Evolutionary conservation across 2,329 filamentous ascomycete genomes (phyloP).

Genomic region (Graphiopsis chlorocephala): DNA sequence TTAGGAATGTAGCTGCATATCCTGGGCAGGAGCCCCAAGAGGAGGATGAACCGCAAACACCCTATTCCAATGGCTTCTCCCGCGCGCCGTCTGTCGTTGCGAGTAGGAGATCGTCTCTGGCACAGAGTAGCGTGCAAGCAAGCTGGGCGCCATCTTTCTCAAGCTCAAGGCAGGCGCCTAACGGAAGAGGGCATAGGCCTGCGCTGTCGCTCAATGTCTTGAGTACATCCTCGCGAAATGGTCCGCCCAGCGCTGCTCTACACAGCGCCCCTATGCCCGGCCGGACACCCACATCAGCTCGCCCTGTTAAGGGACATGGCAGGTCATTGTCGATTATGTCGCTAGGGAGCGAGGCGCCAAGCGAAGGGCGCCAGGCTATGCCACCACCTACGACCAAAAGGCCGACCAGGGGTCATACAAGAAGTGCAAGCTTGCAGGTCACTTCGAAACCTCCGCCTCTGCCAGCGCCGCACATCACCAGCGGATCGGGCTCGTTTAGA

Average conservation of each 20-base stretch:
- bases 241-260: conserved; percentile 23
- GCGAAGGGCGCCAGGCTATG: conserved; percentile 22
- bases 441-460: conserved; percentile 41
- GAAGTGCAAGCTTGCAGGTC: conserved; percentile 81
- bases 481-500: conserved; percentile 16
- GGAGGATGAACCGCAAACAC: conserved; percentile 22
- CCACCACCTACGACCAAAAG: conserved; percentile 35
- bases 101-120: conserved; percentile 16
- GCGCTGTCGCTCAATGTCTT: conserved; percentile 59
- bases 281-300: conserved; percentile 40
- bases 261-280: conserved; percentile 24
- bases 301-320: conserved; percentile 47
- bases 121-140: conserved; percentile 4
- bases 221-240: conserved; percentile 30
- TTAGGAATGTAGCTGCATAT: conserved; percentile 70
- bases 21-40: conserved; percentile 40
- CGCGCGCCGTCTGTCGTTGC: conserved; percentile 11
- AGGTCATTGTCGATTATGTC: conserved; percentile 51
- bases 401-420: conserved; percentile 64
- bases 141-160: conserved; percentile 19
- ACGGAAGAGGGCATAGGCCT: conserved; percentile 58
- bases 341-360: conserved; percentile 43
- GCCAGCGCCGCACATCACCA: conserved; percentile 15
- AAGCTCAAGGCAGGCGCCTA: conserved; percentile 1
- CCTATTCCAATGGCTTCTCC: conserved; percentile 34